Evolutionary conservation across 2,329 filamentous ascomycete species (phyloP).

Genomic region (Aspergillus persii): DNA sequence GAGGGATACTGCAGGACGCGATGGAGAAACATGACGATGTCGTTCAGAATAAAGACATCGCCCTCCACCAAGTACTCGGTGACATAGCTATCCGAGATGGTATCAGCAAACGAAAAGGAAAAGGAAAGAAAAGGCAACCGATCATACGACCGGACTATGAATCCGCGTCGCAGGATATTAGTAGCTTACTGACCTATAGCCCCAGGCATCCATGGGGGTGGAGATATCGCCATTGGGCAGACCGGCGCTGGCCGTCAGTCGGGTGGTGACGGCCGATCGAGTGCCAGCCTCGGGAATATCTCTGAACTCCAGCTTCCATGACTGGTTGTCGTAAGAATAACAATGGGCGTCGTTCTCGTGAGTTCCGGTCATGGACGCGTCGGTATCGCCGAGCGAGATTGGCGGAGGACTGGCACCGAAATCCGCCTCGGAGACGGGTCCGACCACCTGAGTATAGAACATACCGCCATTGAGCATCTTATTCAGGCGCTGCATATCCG

Average conservation of each 20-base stretch:
- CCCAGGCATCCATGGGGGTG: conserved; percentile 51
- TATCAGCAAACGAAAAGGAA: conserved; percentile 9
- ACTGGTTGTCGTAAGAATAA: conserved; percentile 38
- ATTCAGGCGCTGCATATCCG: conserved; percentile 45
- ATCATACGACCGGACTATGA: background rate
- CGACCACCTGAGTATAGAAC: conserved; percentile 55
- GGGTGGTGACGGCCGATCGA: conserved; percentile 53
- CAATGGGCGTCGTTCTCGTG: conserved; percentile 3
- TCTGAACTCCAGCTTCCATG: conserved; percentile 48
- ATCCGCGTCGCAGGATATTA: conserved; percentile 7
- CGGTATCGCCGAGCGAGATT: conserved; percentile 23
- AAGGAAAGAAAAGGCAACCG: background rate
- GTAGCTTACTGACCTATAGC: conserved; percentile 49
- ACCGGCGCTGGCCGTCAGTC: conserved; percentile 50
- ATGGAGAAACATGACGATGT: conserved; percentile 57
- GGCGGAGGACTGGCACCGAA: conserved; percentile 26
- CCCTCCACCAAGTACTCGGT: conserved; percentile 58
- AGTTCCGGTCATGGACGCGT: conserved; percentile 34
- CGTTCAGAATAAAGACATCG: conserved; percentile 57
- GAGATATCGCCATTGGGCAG: conserved; percentile 51
- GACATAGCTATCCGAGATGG: conserved; percentile 45
- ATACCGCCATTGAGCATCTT: conserved; percentile 51
- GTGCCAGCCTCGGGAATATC: conserved; percentile 53
- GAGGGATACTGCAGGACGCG: conserved; percentile 51
- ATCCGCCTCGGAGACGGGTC: conserved; percentile 39